Evolutionary conservation across 2,329 filamentous ascomycete genomes (phyloP), one percentile per base, ranked within the genome.

Genomic region (Diaporthe nobilis): DNA sequence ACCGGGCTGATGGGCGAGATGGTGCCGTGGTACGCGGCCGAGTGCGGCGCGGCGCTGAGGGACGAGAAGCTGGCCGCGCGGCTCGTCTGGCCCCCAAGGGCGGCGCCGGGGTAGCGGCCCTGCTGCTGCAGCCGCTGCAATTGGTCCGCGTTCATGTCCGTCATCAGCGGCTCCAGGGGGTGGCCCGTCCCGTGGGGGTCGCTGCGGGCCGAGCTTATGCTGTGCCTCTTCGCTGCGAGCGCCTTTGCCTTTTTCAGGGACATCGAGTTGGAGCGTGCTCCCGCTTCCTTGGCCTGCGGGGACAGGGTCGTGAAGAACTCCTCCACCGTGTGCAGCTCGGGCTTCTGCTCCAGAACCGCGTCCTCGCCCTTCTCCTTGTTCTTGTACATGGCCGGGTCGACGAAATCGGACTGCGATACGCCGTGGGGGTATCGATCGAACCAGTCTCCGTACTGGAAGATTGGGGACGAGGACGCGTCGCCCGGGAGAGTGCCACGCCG

Each of bases 401-500:
- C 92, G 84, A 95, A 97, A 81, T 98, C 95, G 1, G 92, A 90
- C 76, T 94, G 92, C 4, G 94, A 95, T 22, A 98, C 94, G 3
- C 97, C 97, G 80, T 98, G 94, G 0, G 97, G 97, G 82, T 98
- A 98, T 78, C 94, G 91, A 81, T 97, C 94, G 81, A 98, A 98
- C 97, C 97, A 98, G 84, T 98, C 97, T 71, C 96, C 95, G 80
- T 98, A 98, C 81, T 98, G 96, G 83, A 98, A 96, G 80, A 98
- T 94, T 12, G 90, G 89, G 8, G 90, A 89, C 7, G 89, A 85
- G 20, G 88, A 85, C 58, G 86, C 85, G 72, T 89, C 85, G 74
- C 83, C 83, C 76, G 85, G 82, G 78, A 88, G 84, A n/a, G 88
- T 88, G 13, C 94, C 94, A 79, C 92, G 90, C 72, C 93, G 88